Evolutionary conservation across 176 grass and related monocot genomes (phyloP), one percentile per base, ranked within the genome.

Genomic region (Microstegium vimineum): DNA sequence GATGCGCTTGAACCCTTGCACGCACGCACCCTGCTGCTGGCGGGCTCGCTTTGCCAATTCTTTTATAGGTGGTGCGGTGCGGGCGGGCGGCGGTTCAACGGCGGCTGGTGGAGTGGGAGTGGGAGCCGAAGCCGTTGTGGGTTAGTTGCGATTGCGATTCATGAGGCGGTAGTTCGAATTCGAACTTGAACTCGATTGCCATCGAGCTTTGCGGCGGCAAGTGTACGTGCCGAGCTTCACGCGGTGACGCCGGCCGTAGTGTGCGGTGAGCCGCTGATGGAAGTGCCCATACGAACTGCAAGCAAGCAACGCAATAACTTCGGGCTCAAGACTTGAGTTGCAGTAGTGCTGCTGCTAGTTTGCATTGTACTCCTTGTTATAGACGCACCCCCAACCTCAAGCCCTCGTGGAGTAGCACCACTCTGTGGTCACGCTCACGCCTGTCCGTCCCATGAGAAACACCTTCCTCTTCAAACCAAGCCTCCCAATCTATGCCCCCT

Each of bases 121-220:
- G 0, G 40, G n/a, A n/a, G n/a, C n/a, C n/a, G n/a, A n/a, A 9
- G 22, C 59, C 12, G 83, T 69, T 80, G 84, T n/a, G 41, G 69
- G 25, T 86, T 65, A 1, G 84, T 74, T 80, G 76, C 57, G 84
- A 27, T 73, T 7, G 76, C 59, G 84, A 30, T 74, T 31, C 71
- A 30, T 66, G 74, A 71, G 8, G 63, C 15, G 30, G 76, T 33
- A 60, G 33, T 41, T 65, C 31, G 66, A 85, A 85, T 73, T 74
- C 33, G 43, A 86, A 86, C 61, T 80, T 22, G 83, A 78, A 85
- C 4, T 14, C 14, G 1, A 4, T 15, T 5, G 41, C 41, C 18
- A 18, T 66, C 59, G 64, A 30, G 18, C 59, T 49, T 63, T 33
- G 41, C 76, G 75, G 82, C 36, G 13, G 54, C 54, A 16, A 25